These are phyloP conservation scores for Yamadazyma aaseri DNA, from an alignment of 1,139 yeast genomes.

Conservation along the genomic window DNA sequence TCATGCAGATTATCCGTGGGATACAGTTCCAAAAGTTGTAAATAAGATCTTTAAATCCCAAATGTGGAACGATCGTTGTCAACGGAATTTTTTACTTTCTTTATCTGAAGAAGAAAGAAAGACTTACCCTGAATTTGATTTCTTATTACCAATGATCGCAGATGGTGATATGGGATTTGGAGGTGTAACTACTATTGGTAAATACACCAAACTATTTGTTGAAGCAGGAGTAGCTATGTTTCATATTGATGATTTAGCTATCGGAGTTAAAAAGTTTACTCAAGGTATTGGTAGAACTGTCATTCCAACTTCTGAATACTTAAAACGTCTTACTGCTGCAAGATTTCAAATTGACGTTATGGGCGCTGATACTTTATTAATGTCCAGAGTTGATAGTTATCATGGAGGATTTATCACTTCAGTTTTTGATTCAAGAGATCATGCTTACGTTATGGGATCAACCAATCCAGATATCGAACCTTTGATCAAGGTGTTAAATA, in stretches of 20 bases:
- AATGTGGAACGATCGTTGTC: conserved; percentile 53
- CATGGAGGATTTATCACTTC: conserved; percentile 55
- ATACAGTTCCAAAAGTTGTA: conserved; percentile 66
- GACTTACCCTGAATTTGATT: conserved; percentile 40
- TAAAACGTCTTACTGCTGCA: conserved; percentile 56
- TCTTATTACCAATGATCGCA: conserved; percentile 61
- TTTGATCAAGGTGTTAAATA: conserved; percentile 43
- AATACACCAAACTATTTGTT: conserved; percentile 60
- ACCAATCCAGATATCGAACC: conserved; percentile 37
- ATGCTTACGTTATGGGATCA: conserved; percentile 16
- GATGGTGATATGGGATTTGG: conserved; percentile 73
- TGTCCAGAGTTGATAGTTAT: conserved; percentile 63
- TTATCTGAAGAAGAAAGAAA: conserved; percentile 24
- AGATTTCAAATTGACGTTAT: conserved; percentile 65
- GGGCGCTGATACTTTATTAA: conserved; percentile 57
- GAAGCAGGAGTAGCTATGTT: conserved; percentile 67
- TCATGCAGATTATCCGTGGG: conserved; percentile 33
- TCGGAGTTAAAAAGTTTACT: conserved; percentile 67
- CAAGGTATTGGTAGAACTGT: conserved; percentile 63
- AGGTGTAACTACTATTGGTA: conserved; percentile 64
- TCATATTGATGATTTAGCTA: conserved; percentile 63
- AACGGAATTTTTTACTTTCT: conserved; percentile 43
- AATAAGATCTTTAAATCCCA: conserved; percentile 61
- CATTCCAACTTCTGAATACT: conserved; percentile 60
- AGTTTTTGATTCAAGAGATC: conserved; percentile 42